Percentiles rank a stretch among this genome's conserved stretches.
Conservation (phyloP, 1,284 basidiomycete species). For the Vanrija pseudolonga region DNA sequence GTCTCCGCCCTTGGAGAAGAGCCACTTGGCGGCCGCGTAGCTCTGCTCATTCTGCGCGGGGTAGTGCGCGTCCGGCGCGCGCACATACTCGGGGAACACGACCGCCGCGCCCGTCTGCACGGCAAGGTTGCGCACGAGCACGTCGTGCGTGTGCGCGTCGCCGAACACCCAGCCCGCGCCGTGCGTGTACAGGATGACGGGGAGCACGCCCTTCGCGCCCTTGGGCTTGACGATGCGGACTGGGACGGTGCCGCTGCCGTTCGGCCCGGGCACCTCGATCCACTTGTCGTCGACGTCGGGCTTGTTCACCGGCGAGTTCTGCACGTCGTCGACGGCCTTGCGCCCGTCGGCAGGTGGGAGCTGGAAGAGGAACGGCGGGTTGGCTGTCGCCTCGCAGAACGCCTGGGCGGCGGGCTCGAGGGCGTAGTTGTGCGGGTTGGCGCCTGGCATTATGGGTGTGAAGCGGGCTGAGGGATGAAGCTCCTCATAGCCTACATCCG, state of each 20-base stretch:
- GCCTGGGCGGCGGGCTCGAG: conserved; percentile 11
- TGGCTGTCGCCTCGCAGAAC: conserved; percentile 10
- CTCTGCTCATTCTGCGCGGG: conserved; percentile 12
- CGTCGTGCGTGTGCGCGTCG: conserved; percentile 15
- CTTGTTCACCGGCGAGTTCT: conserved; percentile 1
- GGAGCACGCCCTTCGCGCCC: conserved; percentile 6
- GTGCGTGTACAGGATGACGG: conserved; percentile 16
- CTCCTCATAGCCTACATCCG: too few relatives aligned
- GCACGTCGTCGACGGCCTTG: conserved; percentile 9
- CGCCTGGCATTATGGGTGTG: conserved; percentile 1
- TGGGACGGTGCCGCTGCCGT: not conserved
- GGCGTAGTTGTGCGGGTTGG: conserved; percentile 10
- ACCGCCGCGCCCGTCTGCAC: conserved; percentile 11
- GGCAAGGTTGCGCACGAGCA: conserved; percentile 12
- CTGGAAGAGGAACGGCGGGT: conserved; percentile 12
- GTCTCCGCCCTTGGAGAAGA: conserved; percentile 6
- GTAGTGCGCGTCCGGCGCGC: conserved; percentile 11
- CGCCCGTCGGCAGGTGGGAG: conserved; percentile 13
- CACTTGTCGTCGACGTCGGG: conserved; percentile 18
- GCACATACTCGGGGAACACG: conserved; percentile 16
- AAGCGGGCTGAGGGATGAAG: not conserved
- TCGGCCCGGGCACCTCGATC: conserved; percentile 6
- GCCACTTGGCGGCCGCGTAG: conserved; percentile 13
- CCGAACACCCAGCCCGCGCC: conserved; percentile 18
- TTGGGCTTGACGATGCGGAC: conserved; percentile 12